Evolutionary conservation across 192 early-diverging fungal species (phyloP).

Genomic region (Cladochytrium replicatum): DNA sequence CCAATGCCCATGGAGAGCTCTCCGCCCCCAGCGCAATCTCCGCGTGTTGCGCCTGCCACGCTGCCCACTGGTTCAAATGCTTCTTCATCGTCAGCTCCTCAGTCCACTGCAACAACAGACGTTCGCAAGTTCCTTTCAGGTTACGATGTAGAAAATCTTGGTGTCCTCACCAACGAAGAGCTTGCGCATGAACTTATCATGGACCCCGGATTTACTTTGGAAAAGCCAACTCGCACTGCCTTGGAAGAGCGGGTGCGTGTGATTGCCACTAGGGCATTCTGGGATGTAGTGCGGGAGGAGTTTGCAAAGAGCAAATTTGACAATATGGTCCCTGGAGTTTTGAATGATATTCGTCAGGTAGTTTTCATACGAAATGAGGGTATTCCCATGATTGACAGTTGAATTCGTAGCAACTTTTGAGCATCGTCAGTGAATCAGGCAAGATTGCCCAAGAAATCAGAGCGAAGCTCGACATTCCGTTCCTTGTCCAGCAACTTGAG

Average conservation of each 20-base stretch:
- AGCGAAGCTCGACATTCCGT: constrained; percentile 55
- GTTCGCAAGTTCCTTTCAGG: too few relatives aligned
- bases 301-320: constrained; percentile 36
- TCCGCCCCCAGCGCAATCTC: background rate
- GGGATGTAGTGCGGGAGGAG: constrained; percentile 54
- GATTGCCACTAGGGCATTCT: constrained; percentile 61
- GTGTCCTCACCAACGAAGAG: constrained; percentile 48
- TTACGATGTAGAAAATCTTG: too few relatives aligned
- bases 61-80: background rate
- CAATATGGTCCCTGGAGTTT: constrained; percentile 37
- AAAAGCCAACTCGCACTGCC: constrained; percentile 20
- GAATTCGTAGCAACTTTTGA: constrained; percentile 50
- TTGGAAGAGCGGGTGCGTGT: constrained; percentile 47
- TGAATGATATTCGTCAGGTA: constrained; percentile 51
- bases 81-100: too few relatives aligned
- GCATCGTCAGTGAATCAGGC: constrained; percentile 48
- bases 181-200: constrained; percentile 69
- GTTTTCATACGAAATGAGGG: background rate
- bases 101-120: too few relatives aligned
- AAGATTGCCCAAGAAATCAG: constrained; percentile 45
- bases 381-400: background rate
- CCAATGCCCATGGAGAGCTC: background rate
- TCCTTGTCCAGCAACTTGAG: constrained; percentile 57
- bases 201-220: constrained; percentile 60
- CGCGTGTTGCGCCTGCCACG: background rate